Evolutionary conservation across 169 alveolate species (phyloP), one percentile per base, ranked within the genome.

Genomic region (Babesia bovis): DNA sequence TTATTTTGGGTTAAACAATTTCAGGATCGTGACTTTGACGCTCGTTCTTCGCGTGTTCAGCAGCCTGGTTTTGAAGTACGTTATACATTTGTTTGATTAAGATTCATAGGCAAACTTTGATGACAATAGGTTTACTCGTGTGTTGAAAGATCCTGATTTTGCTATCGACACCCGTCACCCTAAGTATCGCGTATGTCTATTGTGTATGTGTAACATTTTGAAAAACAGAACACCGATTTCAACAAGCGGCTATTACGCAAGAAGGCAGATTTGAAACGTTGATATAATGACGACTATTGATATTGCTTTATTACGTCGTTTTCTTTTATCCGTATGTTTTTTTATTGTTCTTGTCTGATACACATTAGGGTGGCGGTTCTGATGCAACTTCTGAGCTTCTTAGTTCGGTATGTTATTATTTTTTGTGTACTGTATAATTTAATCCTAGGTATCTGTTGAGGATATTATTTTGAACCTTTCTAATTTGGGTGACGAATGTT

Each of bases 111-210:
- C 68, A 9, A 50, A 78, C 41, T 78, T 78, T 2, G 87, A 78
- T 15, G 96, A 93, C 66, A 60, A 76, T 6, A 87, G 96, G 52
- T 85, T 93, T 57, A 66, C 87, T 26, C 85, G 87, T 36, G 61
- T 93, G 66, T 78, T 89, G 78, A 77, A 87, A 57, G 90, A 91
- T 53, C 85, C 92, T 19, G 93, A 93, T 55, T 93, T 87, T 77
- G 92, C 93, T 30, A 84, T 93, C 56, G 96, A 93, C 60, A 92
- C 95, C 10, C 94, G 96, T 38, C 89, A 93, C 68, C 96, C 96
- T 4, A 60, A 85, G 33, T 93, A 83, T 89, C 94, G 90, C 57
- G 84, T 73, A 73, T 5, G 75, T 44, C 69, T 45, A 44, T 75
- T 41, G 44, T 53, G 19, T 41, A 32, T 38, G 3, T 32, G 12